Conservation (phyloP, 805 yeast genomes). For the Nakazawaea pomicola region DNA sequence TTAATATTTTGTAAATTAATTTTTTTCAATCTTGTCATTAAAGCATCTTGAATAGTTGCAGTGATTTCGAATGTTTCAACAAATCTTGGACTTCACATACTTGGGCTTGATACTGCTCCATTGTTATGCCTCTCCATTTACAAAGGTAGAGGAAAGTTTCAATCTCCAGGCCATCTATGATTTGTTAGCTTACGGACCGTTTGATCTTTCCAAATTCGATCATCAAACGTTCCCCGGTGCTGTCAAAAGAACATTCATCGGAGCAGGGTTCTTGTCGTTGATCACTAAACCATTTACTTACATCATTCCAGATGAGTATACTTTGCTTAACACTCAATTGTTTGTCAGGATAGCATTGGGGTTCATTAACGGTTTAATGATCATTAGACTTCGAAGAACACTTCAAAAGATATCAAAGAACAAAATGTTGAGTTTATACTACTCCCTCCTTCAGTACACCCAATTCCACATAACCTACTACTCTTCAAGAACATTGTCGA, state of each 20-base stretch:
- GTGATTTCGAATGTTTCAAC: not conserved
- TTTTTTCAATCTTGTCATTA: not conserved
- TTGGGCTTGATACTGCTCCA: conserved; percentile 44
- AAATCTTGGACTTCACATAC: conserved; percentile 1
- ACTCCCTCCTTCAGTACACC: conserved; percentile 47
- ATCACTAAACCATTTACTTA: conserved; percentile 34
- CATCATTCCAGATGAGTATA: conserved; percentile 12
- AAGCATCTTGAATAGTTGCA: no score
- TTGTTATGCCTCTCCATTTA: conserved; percentile 62
- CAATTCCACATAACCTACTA: conserved; percentile 83
- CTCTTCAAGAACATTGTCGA: conserved; percentile 84
- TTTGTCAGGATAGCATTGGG: conserved; percentile 61
- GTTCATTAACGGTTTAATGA: conserved; percentile 46
- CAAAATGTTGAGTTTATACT: conserved; percentile 46
- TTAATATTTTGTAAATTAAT: no score
- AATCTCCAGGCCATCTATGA: conserved; percentile 88
- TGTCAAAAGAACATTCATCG: conserved; percentile 82
- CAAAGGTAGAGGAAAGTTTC: conserved; percentile 94
- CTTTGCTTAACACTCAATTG: conserved; percentile 38
- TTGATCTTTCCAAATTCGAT: conserved; percentile 49
- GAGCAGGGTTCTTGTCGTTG: conserved; percentile 51
- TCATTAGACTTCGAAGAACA: conserved; percentile 46
- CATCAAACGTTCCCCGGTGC: conserved; percentile 81
- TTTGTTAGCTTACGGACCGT: conserved; percentile 57
- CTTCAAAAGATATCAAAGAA: conserved; percentile 17